These are phyloP conservation scores for Avena atlantica DNA, from an alignment of 176 grass and related monocot genomes.

Conservation along the genomic window DNA sequence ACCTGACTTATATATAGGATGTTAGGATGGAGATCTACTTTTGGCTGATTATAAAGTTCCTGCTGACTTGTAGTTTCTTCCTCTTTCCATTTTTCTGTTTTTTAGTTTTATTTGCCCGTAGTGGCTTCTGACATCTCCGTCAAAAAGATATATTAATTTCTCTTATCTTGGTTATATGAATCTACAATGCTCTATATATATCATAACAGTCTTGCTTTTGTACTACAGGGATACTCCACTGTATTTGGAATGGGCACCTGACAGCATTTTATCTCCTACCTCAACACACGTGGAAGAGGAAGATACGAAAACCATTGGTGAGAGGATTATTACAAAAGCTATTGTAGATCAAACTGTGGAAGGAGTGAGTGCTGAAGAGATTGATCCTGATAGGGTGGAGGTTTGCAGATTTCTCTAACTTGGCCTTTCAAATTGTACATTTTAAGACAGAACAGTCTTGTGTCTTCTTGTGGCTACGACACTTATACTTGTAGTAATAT, in stretches of 20 bases:
- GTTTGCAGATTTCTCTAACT: slow-evolving; percentile 49
- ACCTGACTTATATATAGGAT: background rate
- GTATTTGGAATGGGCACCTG: slow-evolving; percentile 95
- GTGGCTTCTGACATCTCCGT: background rate
- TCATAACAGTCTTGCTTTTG: slow-evolving; percentile 17
- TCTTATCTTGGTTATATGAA: slow-evolving; percentile 21
- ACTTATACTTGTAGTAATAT: slow-evolving; percentile 35
- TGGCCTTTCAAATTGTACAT: background rate
- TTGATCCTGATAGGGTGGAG: slow-evolving; percentile 95
- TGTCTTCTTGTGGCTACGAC: slow-evolving; percentile 31
- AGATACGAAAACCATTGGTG: slow-evolving; percentile 59
- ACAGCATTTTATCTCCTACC: slow-evolving; percentile 74
- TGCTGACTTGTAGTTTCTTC: slow-evolving; percentile 6
- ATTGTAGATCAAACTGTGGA: slow-evolving; percentile 84
- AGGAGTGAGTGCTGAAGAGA: slow-evolving; percentile 80
- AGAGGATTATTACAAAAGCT: slow-evolving; percentile 79
- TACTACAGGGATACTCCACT: slow-evolving; percentile 84
- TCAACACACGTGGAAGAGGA: slow-evolving; percentile 61
- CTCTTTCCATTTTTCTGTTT: background rate
- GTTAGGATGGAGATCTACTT: slow-evolving; percentile 1
- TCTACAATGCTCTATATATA: background rate
- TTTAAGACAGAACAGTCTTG: background rate
- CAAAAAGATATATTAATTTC: background rate
- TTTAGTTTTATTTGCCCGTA: slow-evolving; percentile 13
- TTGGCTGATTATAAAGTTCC: background rate